Base-by-base conservation (phyloP, 345 rosid genomes). In the Psidium friedrichsthalianum region DNA sequence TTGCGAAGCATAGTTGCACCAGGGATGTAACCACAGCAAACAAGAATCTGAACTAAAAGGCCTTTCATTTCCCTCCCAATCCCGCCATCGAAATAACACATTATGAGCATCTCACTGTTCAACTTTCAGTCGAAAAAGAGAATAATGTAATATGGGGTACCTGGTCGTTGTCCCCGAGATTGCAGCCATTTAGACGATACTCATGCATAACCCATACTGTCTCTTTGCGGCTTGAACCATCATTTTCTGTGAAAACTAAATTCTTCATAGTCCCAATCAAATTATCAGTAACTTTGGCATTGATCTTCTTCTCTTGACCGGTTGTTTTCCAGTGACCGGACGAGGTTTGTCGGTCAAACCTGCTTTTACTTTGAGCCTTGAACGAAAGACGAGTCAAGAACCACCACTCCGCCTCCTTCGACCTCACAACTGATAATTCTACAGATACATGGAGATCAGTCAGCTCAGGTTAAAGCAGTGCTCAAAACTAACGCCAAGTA, bases 371-470 rank as follows among this genome's bases (percentile, higher is more conserved):
- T 21, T 0, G 22, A 52, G 84, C 15, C 84, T 53, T 82, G 36
- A 15, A 53, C 59, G 2, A 15, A 53, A 82, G 84, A 27, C 16
- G 40, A 32, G 59, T 53, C 0, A 53, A 40, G 84, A 82, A 82
- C 84, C 84, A 82, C 84, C 84, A 82, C 84, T 82, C 59, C 8
- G 84, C 58, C 24, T 82, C 84, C 84, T 51, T 53, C 15, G 84
- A 29, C 57, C 58, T 82, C 57, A 82, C 57, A 53, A 82, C 53
- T 27, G 84, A 82, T 44, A 13, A 15, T 21, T 2, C 84, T 82
- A 40, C 42, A 82, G 58, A 16, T 40, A 10, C 84, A 69, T 11
- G 47, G 80, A 36, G 80, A 40, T 69, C 78, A 69, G 44, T 36
- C 24, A 69, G 78, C 78, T 4, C 40, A 69, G 80, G 13, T 5